A percentile compares a stretch with the other conserved stretches of the same genome.
Evolutionary conservation across 1,284 basidiomycete genomes (phyloP).

Genomic region (Ustilago nuda): DNA sequence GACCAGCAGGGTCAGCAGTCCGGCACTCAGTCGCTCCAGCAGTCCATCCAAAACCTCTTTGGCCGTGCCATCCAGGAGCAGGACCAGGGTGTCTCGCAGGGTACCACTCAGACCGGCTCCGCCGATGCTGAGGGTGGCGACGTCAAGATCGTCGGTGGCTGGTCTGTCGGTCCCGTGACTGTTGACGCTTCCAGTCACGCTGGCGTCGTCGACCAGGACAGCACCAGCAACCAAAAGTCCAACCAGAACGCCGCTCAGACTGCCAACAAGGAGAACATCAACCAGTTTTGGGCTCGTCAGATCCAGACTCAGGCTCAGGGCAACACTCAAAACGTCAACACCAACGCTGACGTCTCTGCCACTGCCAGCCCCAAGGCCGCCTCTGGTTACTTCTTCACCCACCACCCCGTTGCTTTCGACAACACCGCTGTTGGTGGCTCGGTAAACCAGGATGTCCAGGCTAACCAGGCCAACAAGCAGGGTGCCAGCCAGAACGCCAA

Average conservation of each 20-base stretch:
- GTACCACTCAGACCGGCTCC: conserved; percentile 28
- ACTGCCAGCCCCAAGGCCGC: conserved; percentile 10
- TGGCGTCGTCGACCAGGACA: conserved; percentile 26
- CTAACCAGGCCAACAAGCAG: conserved; percentile 31
- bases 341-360: conserved; percentile 25
- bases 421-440: conserved; percentile 21
- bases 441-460: conserved; percentile 22
- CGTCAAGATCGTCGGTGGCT: conserved; percentile 26
- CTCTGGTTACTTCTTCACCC: conserved; percentile 31
- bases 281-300: conserved; percentile 19
- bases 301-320: conserved; percentile 26
- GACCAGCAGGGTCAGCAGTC: conserved; percentile 39
- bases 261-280: conserved; percentile 18
- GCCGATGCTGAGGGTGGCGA: conserved; percentile 31
- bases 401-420: conserved; percentile 28
- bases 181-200: conserved; percentile 34
- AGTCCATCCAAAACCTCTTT: conserved; percentile 30
- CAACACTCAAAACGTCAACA: conserved; percentile 19
- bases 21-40: conserved; percentile 29
- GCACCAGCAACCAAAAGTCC: conserved; percentile 26
- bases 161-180: conserved; percentile 20
- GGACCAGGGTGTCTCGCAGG: conserved; percentile 29
- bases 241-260: conserved; percentile 32
- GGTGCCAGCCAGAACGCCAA: conserved; percentile 17
- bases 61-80: conserved; percentile 33